Base-by-base conservation (phyloP, 2,329 filamentous ascomycete species). In the Didymella pinodella region DNA sequence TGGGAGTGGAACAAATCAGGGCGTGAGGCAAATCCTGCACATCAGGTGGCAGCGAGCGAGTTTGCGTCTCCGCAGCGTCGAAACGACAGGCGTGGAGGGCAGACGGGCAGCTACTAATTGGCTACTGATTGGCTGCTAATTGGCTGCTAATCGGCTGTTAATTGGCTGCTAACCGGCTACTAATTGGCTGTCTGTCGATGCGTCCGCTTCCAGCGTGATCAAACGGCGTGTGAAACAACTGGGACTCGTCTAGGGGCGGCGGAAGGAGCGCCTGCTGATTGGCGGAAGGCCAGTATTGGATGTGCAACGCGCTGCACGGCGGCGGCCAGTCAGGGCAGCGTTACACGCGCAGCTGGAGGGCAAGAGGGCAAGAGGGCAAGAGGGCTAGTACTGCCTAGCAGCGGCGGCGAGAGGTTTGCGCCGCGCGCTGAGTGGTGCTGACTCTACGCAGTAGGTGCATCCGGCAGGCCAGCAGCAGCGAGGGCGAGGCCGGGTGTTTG, bases 171-270 rank as follows among this genome's bases (percentile, higher is more conserved):
- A 18, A 18, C n/a, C n/a, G n/a, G n/a, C n/a, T n/a, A n/a, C 7
- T 46, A 38, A 49, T 47, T 55, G 55, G 55, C 50, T 52, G 53
- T 20, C 50, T 54, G 55, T 59, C 55, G 51, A 53, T 61, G 54
- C 55, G 49, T 44, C 59, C 63, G 59, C 50, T 69, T 71, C 56
- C 64, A 63, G 69, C 62, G 65, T 58, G 64, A 57, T 73, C 72
- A 73, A 72, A 75, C 72, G 57, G 62, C 55, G 61, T 57, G 64
- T 75, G 73, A 74, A 73, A 72, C 71, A 40, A 70, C 59, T 65
- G 59, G 61, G 51, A 61, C 58, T 55, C 57, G 63, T 54, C 61
- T 64, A 67, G 61, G 48, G 61, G 63, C 48, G 44, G 63, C 50
- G 50, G 41, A 51, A 40, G n/a, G 20, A 32, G 14, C 28, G 31